Evolutionary conservation across 2,329 filamentous ascomycete genomes (phyloP), one percentile per base, ranked within the genome.

Genomic region (Magnaporthiopsis poae): DNA sequence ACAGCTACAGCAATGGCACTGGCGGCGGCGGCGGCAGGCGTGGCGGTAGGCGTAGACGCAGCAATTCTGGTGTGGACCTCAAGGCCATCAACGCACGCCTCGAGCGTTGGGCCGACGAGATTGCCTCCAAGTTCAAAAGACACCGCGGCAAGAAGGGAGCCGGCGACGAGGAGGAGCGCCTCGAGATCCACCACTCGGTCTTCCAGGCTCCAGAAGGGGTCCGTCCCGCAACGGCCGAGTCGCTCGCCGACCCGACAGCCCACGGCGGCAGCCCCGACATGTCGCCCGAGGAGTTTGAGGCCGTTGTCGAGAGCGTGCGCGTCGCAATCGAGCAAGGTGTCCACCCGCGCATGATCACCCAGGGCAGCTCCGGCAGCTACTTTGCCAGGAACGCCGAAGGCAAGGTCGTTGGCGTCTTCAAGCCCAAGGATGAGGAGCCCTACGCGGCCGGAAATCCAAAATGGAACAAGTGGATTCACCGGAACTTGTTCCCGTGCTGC

Each of bases 381-480:
- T 99, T 99, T 82, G 95, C 95, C 33, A 86, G 93, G 68, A 96
- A 96, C 73, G 86, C 86, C 0, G 89, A 94, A 67, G 95, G 95
- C 65, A 97, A 96, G 80, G 91, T 97, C 21, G 92, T 99, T 4
- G 95, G 93, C 52, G 95, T 99, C 5, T 99, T 99, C 80, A 99
- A 99, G 77, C 95, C 95, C 60, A 99, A 99, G 79, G 95, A 99
- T 72, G 95, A 99, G 79, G 96, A 99, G 77, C 95, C 95, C 0
- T 99, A 97, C 75, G 95, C 95, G 1, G 95, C 91, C 39, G 90
- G 92, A 71, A 99, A 99, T 75, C 95, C 95, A 7, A 99, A 99
- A 77, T 98, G 94, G 94, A 98, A 96, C 72, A 99, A 99, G 79
- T 99, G 95, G 95, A 93, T 99, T 80, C 95, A 99, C 77, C 85